Base-by-base conservation (phyloP, 352 stramenopile species). In the Phytophthora sojae region DNA sequence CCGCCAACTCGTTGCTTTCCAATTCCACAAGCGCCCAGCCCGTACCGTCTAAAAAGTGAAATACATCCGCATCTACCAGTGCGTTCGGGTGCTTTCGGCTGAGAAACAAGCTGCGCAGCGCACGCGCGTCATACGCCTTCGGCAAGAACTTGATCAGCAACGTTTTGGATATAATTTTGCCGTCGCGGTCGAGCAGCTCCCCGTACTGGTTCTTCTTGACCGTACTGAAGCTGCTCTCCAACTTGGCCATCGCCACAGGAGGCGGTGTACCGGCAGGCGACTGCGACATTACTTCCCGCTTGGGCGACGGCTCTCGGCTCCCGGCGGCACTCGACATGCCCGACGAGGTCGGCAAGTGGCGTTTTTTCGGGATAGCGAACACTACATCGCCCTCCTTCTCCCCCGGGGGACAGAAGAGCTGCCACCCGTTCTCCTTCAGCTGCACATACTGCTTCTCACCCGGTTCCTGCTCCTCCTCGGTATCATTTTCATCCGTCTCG, bases 351-450 rank as follows among this genome's bases (percentile, higher is more conserved):
- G 58, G 59, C 17, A 76, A 23, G 19, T 67, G 37, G 1, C 82
- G 83, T 23, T 78, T 80, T 58, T 95, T 96, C 25, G 89, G 89
- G 57, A 96, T 96, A 8, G 86, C 89, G 65, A 96, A 96, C 35
- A 96, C 79, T 6, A 69, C 62, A n/a, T 85, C 73, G 9, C 72
- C 73, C 14, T 84, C 79, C 53, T 92, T 77, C 3, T 93, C 83
- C 17, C 86, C 76, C 1, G 88, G 64, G 14, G 84, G 76, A 42
- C 87, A 77, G 63, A 92, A 96, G 1, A 96, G 30, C n/a, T 96
- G 87, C 85, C 88, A 95, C 4, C 76, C 75, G 29, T 80, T 75
- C 19, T 81, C 76, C 21, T 79, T 72, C 4, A 85, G 67, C 14
- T 69, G 79, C 25, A 76, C 71, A 58, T 64, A 81, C 23, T 81